These are phyloP conservation scores for Oryza rufipogon DNA, from an alignment of 176 grass and related monocot genomes.

Conservation along the genomic window DNA sequence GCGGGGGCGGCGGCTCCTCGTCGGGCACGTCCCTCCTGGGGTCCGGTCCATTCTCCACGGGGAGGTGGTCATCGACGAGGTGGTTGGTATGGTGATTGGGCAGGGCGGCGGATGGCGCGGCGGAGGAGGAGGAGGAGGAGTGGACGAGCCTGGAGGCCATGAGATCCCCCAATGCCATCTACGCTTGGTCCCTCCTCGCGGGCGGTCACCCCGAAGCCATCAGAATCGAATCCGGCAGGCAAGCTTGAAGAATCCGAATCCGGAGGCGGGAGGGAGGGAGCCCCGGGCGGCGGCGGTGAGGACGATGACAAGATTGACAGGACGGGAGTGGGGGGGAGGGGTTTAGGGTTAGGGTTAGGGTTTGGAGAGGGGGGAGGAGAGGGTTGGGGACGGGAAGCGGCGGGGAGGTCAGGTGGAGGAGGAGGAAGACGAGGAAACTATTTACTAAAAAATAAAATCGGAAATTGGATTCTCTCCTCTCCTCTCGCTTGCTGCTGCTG, in stretches of 20 bases:
- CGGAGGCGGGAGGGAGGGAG: background rate
- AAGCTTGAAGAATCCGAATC: constrained; percentile 7
- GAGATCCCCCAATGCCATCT: constrained; percentile 99
- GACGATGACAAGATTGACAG: background rate
- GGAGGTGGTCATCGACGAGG: constrained; percentile 15
- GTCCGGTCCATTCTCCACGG: constrained; percentile 33
- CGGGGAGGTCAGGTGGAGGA: constrained; percentile 12
- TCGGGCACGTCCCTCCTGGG: background rate
- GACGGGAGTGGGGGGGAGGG: background rate
- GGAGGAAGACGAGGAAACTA: background rate
- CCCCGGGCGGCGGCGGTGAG: background rate
- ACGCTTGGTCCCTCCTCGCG: background rate
- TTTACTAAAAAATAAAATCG: constrained; percentile 12
- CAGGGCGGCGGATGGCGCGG: constrained; percentile 38
- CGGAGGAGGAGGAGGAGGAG: constrained; percentile 39
- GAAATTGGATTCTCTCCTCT: constrained; percentile 26
- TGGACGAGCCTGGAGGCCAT: constrained; percentile 89
- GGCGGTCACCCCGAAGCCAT: constrained; percentile 35
- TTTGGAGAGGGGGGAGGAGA: background rate
- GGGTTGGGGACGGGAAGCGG: constrained; percentile 25
- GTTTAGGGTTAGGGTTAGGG: constrained; percentile 46
- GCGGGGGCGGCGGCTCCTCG: background rate
- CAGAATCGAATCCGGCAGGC: no score
- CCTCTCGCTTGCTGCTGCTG: background rate
- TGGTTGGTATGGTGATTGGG: constrained; percentile 40